Evolutionary conservation across 352 stramenopile genomes (phyloP).

Genomic region (Phytophthora colocasiae): DNA sequence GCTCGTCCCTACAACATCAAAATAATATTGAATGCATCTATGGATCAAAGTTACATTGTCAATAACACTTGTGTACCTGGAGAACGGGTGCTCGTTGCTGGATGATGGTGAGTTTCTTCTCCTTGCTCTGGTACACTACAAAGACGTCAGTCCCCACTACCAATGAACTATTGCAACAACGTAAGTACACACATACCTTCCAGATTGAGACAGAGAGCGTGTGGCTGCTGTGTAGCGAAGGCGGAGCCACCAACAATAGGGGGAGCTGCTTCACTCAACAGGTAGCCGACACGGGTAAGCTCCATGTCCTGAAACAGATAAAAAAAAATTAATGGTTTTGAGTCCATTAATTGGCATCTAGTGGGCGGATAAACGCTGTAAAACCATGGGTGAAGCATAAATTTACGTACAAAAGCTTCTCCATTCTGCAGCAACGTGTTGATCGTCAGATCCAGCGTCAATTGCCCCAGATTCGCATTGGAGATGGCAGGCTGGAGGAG

Average conservation of each 20-base stretch:
- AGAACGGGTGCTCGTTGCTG: slow-evolving; percentile 74
- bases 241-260: slow-evolving; percentile 68
- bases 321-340: slow-evolving; percentile 6
- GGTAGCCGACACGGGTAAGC: slow-evolving; percentile 58
- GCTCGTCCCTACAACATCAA: slow-evolving; percentile 51
- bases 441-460: slow-evolving; percentile 78
- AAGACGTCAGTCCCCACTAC: neutral
- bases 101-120: slow-evolving; percentile 74
- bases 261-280: slow-evolving; percentile 67
- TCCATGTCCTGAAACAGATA: slow-evolving; percentile 39
- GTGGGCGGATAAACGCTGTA: neutral
- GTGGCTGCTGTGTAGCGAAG: slow-evolving; percentile 49
- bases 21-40: slow-evolving; percentile 1
- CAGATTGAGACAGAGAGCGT: slow-evolving; percentile 76
- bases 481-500: slow-evolving; percentile 70
- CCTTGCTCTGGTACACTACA: slow-evolving; percentile 70
- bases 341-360: slow-evolving; percentile 14
- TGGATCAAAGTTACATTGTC: neutral
- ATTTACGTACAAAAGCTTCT: slow-evolving; percentile 47
- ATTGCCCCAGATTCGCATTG: slow-evolving; percentile 82
- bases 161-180: neutral
- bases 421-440: slow-evolving; percentile 75
- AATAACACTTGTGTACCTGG: slow-evolving; percentile 28
- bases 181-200: slow-evolving; percentile 59
- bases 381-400: neutral